Evolutionary conservation across 2,329 filamentous ascomycete genomes (phyloP), one percentile per base, ranked within the genome.

Genomic region (Trichophyton rubrum): DNA sequence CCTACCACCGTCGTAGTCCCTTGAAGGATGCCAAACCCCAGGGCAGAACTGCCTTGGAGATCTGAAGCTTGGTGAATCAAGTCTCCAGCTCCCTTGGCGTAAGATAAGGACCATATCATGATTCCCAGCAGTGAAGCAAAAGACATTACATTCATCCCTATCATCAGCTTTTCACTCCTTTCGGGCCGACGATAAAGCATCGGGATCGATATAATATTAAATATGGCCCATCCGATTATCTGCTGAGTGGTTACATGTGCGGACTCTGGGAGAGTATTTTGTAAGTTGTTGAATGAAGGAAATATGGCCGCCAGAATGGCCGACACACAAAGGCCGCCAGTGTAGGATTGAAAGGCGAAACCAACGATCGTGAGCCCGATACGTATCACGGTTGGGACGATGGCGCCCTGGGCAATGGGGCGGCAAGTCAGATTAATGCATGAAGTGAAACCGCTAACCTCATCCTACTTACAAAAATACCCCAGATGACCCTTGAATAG

Each of bases 111-210:
- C 60, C 62, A 63, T 22, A 63, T 63, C 45, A 63, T 59, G 24
- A 63, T 59, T 17, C 60, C 61, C 20, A 63, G 40, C 9, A 60
- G 58, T 17, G 59, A 59, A 30, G 61, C 22, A 22, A 63, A 51
- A 53, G 60, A 59, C 13, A 62, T 38, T 24, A 30, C 53, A 15
- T 41, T 49, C 20, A 45, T 58, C 9, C 57, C 24, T 27, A 62
- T 38, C 60, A 63, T 62, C n/a, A 62, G 59, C 2, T 11, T 11
- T 38, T 51, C 22, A 6, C 58, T 47, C 38, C 59, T 62, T 20
- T 59, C 79, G 73, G 0, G 78, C 77, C 3, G 70, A 70, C 79
- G 70, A 58, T 73, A 77, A 5, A 80, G 69, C n/a, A 80, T 70
- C 0, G 75, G 75, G 6, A 76, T 67, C 1, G 65, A 69, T 27